Conservation (phyloP, 495 filamentous ascomycete genomes). For the Penicillium ochrochloron region DNA sequence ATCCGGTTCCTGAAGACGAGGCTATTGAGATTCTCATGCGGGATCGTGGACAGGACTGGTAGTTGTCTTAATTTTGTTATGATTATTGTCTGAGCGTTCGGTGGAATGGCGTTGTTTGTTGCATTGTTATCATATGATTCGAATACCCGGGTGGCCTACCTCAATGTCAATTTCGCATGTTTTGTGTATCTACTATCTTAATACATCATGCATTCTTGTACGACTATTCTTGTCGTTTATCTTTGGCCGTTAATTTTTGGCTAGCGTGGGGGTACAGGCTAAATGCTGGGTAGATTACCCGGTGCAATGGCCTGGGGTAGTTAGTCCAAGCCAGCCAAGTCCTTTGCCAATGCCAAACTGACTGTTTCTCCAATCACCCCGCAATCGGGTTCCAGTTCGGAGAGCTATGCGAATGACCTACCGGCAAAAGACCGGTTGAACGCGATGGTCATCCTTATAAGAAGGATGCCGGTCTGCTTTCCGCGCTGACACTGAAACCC, state of each 20-base stretch:
- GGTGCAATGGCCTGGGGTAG: background rate
- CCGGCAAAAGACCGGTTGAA: background rate
- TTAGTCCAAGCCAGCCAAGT: background rate
- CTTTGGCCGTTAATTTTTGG: constrained; percentile 1
- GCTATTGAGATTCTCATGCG: constrained; percentile 55
- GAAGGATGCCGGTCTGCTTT: background rate
- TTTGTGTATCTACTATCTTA: constrained; percentile 6
- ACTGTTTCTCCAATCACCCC: constrained; percentile 12
- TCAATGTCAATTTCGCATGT: constrained; percentile 20
- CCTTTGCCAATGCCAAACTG: constrained; percentile 3
- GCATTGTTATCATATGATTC: constrained; percentile 27
- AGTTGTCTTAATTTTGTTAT: constrained; percentile 13
- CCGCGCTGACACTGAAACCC: background rate
- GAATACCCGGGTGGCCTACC: constrained; percentile 33
- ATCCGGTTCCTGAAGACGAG: constrained; percentile 52
- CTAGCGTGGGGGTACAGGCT: constrained; percentile 16
- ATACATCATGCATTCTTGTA: constrained; percentile 11
- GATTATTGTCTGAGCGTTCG: constrained; percentile 28
- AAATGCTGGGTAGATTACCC: constrained; percentile 23
- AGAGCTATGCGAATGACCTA: background rate
- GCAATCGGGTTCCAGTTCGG: background rate
- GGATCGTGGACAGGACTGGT: constrained; percentile 56
- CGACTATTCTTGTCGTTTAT: background rate
- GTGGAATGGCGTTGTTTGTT: constrained; percentile 25
- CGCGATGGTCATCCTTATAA: background rate